Base-by-base conservation (phyloP, 2,329 filamentous ascomycete species). In the Aquanectria penicillioides region DNA sequence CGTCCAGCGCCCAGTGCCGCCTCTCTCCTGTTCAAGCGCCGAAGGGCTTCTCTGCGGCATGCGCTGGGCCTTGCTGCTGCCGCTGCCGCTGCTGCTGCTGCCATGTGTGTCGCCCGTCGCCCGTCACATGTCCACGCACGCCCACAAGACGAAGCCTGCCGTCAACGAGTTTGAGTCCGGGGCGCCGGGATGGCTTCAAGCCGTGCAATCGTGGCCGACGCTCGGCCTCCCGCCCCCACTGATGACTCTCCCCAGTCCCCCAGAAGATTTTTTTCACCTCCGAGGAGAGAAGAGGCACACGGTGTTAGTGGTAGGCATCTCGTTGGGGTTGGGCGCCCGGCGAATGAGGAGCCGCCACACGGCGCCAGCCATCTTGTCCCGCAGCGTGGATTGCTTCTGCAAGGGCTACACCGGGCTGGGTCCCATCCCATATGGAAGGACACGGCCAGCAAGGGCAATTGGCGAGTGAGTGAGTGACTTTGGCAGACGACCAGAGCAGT, bases 321-420 rank as follows among this genome's bases (percentile, higher is more conserved):
- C 31, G 40, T 31, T 55, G 40, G 62, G 57, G 54, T 63, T 44
- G 52, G 51, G 47, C 52, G 51, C 18, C 56, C 18, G 57, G 29
- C 68, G 66, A 70, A 70, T 70, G 47, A 65, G 64, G 48, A 22
- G 31, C 22, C 66, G 68, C 68, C 68, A 70, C 68, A 70, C 65
- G 48, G 57, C 67, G 57, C 61, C 48, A 64, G 66, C 61, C 64
- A 64, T n/a, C 66, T 52, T 47, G 46, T 25, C 56, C 49, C 59
- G 49, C 51, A 38, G 49, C 36, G 51, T 59, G 55, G 44, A 62
- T 60, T 54, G 44, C 40, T 52, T 54, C 54, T 59, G 53, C 52
- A 61, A 57, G 64, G 54, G 49, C 55, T 48, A 63, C 48, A 57
- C 40, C 55, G 11, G 43, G 20, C 22, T 44, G 37, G 52, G 26